Percentiles rank a stretch among this genome's conserved stretches.
Conservation (phyloP, 768 basidiomycete genomes). For the Arthromyces matolae region DNA sequence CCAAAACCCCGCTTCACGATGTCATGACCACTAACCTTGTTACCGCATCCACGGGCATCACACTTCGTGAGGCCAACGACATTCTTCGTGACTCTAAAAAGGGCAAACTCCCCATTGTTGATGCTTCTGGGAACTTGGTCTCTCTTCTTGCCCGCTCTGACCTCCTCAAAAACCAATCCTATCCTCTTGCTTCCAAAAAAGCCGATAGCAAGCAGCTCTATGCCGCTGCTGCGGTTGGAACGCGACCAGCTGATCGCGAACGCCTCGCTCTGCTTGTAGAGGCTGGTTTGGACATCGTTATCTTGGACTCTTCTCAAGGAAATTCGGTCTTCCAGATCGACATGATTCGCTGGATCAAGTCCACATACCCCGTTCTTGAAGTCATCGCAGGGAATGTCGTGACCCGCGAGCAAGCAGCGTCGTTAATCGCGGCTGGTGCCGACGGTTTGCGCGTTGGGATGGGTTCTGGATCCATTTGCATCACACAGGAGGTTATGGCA, state of each 20-base stretch:
- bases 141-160: constrained; percentile 94
- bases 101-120: constrained; percentile 84
- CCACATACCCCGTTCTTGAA: constrained; percentile 79
- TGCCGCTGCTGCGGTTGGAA: constrained; percentile 94
- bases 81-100: constrained; percentile 96
- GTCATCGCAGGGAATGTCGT: constrained; percentile 98
- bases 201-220: constrained; percentile 92
- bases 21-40: constrained; percentile 91
- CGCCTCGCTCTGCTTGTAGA: constrained; percentile 84
- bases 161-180: constrained; percentile 95
- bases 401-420: constrained; percentile 94
- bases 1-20: constrained; percentile 59
- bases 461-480: constrained; percentile 98
- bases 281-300: constrained; percentile 92
- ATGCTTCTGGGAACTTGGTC: constrained; percentile 49
- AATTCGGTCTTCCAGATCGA: constrained; percentile 93
- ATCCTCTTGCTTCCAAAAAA: constrained; percentile 90
- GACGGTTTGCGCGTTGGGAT: constrained; percentile 96
- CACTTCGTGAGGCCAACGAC: constrained; percentile 86
- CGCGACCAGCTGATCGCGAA: constrained; percentile 82
- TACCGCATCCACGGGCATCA: constrained; percentile 85
- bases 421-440: constrained; percentile 89
- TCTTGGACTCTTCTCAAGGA: constrained; percentile 95
- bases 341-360: constrained; percentile 93
- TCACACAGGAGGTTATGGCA: constrained; percentile 99